Evolutionary conservation across 2,329 filamentous ascomycete genomes (phyloP), one percentile per base, ranked within the genome.

Genomic region (Drechslerella coelobrocha): DNA sequence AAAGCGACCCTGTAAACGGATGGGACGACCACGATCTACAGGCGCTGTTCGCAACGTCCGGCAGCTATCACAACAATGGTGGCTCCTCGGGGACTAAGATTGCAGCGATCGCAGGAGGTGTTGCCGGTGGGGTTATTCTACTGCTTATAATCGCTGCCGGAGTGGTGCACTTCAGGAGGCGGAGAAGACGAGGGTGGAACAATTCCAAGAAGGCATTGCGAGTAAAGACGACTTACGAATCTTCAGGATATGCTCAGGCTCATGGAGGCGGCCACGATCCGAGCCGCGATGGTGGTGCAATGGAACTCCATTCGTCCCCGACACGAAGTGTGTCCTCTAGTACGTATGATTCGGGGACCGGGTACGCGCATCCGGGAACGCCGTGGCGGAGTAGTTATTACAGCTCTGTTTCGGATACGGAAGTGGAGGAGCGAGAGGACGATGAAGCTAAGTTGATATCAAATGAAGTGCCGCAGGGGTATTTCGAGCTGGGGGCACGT

Each of bases 351-450:
- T 23, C 53, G n/a, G 14, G n/a, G 17, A 61, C 59, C 37, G 66
- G 66, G 53, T 71, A 71, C 23, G 66, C 66, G 2, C 66, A 71
- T 29, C 66, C 66, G 12, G 66, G 66, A 14, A 63, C 63, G 31
- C 19, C 63, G n/a, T 71, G 66, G 66, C 52, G 59, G 7, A 54
- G 24, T 10, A 71, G 66, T 31, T 63, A 71, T 14, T 54, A 56
- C 17, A 71, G 66, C 24, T 57, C 56, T 24, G 57, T 63, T 9
- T 62, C 59, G 7, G 66, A 71, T n/a, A 54, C 48, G 5, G 66
- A 71, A 29, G 21, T 50, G 8, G 66, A 71, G 24, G 59, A 62
- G 14, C 19, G 52, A 31, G 66, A 71, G 17, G 61, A 71, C 31
- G 66, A 71, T 24, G 52, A 57, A 19, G 61, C 59, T 8, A 45